Conservation (phyloP, 1,284 basidiomycete species). For the Naganishia albida region DNA sequence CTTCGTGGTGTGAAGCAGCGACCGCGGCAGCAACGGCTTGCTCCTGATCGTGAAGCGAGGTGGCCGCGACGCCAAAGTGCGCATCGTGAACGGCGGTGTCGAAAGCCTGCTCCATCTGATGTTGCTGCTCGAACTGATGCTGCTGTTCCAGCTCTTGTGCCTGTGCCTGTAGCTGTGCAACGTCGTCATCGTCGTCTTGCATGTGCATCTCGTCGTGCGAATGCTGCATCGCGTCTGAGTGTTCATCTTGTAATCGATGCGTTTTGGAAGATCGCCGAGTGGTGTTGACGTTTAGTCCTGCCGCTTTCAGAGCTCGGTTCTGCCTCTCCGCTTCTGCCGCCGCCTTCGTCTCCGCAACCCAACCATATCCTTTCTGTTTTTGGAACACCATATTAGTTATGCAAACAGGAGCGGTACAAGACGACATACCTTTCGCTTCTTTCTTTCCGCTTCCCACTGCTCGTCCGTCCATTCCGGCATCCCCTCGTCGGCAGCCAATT, state of each 20-base stretch:
- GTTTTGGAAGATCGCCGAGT: constrained; percentile 22
- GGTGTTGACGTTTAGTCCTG: constrained; percentile 21
- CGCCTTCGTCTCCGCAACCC: constrained; percentile 35
- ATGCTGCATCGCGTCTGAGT: not conserved
- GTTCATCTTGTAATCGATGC: not conserved
- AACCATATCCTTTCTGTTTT: constrained; percentile 30
- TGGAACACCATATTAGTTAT: not conserved
- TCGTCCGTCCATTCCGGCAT: constrained; percentile 34
- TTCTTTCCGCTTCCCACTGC: constrained; percentile 35
- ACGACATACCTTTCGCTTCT: constrained; percentile 32
- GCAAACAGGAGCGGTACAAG: too few species aligned
- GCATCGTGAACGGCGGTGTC: constrained; percentile 24
- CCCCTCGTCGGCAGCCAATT: constrained; percentile 30
- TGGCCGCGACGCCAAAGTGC: constrained; percentile 19
- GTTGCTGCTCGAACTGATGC: constrained; percentile 25
- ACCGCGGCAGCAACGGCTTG: constrained; percentile 23
- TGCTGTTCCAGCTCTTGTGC: constrained; percentile 25
- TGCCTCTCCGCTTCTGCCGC: constrained; percentile 34
- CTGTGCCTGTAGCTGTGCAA: constrained; percentile 23
- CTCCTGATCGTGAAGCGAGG: constrained; percentile 23
- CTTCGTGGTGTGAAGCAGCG: not conserved
- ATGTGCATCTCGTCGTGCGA: constrained; percentile 17
- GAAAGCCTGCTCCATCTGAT: constrained; percentile 24
- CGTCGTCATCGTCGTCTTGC: constrained; percentile 27
- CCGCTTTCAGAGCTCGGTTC: constrained; percentile 28